Conservation (phyloP, 2,329 filamentous ascomycete genomes). For the Penicillium sp. region DNA sequence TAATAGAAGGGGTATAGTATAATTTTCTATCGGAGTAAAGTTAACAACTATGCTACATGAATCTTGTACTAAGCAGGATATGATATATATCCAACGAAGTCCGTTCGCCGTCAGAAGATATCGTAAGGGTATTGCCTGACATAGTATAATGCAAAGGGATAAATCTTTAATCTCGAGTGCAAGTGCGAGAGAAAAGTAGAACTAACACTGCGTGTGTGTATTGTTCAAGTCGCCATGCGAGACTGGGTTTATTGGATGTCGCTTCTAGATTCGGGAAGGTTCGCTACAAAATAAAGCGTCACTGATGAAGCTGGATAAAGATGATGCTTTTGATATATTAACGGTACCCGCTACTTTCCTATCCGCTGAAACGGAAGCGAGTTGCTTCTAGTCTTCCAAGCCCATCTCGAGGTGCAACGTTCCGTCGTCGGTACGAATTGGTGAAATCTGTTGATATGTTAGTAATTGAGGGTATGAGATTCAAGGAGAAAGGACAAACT, state of each 20-base stretch:
- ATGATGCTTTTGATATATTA: background rate
- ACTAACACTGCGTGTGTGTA: too few species aligned
- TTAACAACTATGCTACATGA: background rate
- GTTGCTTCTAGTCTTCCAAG: slow-evolving; percentile 81
- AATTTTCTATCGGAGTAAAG: background rate
- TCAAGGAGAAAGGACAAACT: slow-evolving; percentile 4
- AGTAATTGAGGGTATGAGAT: background rate
- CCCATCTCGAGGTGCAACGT: slow-evolving; percentile 91
- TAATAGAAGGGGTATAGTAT: background rate
- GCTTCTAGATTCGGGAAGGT: background rate
- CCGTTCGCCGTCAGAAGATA: too few species aligned
- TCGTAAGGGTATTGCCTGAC: too few species aligned
- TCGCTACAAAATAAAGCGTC: background rate
- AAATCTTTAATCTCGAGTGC: too few species aligned
- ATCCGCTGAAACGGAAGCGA: slow-evolving; percentile 74
- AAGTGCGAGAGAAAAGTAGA: too few species aligned
- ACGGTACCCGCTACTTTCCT: slow-evolving; percentile 6
- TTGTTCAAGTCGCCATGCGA: too few species aligned
- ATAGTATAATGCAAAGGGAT: too few species aligned
- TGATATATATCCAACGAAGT: too few species aligned
- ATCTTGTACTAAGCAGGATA: background rate
- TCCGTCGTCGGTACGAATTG: slow-evolving; percentile 85
- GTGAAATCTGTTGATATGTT: slow-evolving; percentile 67
- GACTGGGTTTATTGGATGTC: background rate
- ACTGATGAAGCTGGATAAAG: background rate